These are phyloP conservation scores for Anaeromyces robustus DNA, from an alignment of 192 early-diverging fungal species.

Conservation along the genomic window DNA sequence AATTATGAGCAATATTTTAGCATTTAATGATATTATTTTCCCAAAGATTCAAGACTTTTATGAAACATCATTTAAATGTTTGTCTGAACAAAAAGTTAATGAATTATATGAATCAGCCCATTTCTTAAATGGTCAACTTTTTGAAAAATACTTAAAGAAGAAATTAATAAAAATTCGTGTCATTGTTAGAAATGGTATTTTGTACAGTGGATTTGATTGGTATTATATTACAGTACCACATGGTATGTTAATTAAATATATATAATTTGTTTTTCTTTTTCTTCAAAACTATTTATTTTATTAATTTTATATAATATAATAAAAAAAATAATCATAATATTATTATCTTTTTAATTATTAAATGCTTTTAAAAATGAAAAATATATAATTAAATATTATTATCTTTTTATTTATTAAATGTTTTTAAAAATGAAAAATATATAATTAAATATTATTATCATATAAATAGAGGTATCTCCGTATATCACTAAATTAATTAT, in stretches of 20 bases:
- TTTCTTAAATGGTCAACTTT: constrained; percentile 20
- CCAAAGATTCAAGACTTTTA: not conserved
- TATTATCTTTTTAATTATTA: not conserved
- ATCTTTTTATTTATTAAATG: not conserved
- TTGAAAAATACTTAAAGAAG: constrained; percentile 72
- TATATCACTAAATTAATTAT: constrained; percentile 78
- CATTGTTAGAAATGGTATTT: constrained; percentile 64
- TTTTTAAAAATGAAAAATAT: not conserved
- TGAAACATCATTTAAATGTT: not conserved
- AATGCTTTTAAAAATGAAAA: not conserved
- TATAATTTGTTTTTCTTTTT: no score
- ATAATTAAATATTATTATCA: no score
- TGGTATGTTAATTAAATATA: no score
- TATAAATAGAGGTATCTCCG: constrained; percentile 59
- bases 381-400: no score
- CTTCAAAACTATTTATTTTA: no score
- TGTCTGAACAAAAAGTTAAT: not conserved
- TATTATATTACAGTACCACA: constrained; percentile 49
- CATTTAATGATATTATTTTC: not conserved
- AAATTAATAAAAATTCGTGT: constrained; percentile 46
- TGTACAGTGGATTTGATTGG: constrained; percentile 83
- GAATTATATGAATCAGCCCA: not conserved
- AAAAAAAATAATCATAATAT: no score
- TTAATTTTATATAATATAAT: no score
- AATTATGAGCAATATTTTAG: not conserved